Base-by-base conservation (phyloP, 345 rosid genomes). In the Trapa bicornis region DNA sequence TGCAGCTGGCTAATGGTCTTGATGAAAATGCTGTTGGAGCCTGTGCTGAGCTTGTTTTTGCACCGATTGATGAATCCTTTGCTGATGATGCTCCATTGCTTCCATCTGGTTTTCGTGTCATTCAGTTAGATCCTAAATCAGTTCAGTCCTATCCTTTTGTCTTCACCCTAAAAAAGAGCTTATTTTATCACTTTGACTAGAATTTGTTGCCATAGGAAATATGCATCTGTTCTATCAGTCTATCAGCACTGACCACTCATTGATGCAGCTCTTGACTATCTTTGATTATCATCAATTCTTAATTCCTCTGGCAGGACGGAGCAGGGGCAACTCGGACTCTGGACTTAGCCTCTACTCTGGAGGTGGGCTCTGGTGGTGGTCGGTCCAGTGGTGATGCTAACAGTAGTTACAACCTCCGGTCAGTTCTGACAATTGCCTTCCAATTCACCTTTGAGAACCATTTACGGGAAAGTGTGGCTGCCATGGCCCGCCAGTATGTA, bases 11-110 rank as follows among this genome's bases (percentile, higher is more conserved):
- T 77, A 80, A 87, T 13, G 98, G 98, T 62, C 84, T 87, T 75
- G 97, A 90, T 78, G 98, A 93, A 78, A 90, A 81, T 82, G 88
- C 84, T 67, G 82, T 90, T 68, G 94, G 92, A 68, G 84, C 92
- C 50, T 90, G 96, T 82, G 97, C 98, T 29, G 96, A 93, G 74
- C 98, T 93, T 69, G 94, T 93, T 61, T 93, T 87, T 82, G 97
- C 97, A 33, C 97, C 97, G 56, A 90, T 93, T 16, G 97, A 93
- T 53, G 97, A 90, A 73, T 88, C 98, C 16, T 93, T 93, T 67
- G 94, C 98, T 33, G 97, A 93, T 80, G 97, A 90, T 75, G 97
- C 96, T 75, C 96, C 94, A 66, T 75, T 93, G 64, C 79, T 93
- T 69, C 89, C 98, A 47, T 93, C 97, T 65, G 98, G 98, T 6